Evolutionary conservation across 176 grass and related monocot genomes (phyloP).

Genomic region (Tillandsia fasciculata): DNA sequence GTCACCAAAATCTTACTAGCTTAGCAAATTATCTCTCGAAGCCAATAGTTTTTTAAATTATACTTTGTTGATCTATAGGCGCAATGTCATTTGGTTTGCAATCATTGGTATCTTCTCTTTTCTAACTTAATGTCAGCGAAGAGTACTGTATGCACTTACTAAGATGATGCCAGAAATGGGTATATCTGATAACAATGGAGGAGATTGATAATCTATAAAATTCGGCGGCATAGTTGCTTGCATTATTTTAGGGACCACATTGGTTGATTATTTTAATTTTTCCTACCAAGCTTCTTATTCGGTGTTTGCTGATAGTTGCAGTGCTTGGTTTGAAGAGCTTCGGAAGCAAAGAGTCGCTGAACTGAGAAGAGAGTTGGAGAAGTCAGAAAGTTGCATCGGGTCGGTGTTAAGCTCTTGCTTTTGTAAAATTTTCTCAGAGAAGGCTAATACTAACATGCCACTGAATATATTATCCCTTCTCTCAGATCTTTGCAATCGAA

Average conservation of each 20-base stretch:
- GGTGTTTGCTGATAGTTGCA: slow-evolving; percentile 27
- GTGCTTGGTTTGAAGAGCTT: slow-evolving; percentile 85
- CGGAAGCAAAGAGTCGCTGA: slow-evolving; percentile 74
- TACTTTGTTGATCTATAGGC: too few species aligned
- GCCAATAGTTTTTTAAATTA: too few species aligned
- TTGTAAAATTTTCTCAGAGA: slow-evolving; percentile 29
- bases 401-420: slow-evolving; percentile 25
- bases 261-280: not conserved
- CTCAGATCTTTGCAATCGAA: slow-evolving; percentile 71
- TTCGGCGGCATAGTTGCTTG: not conserved
- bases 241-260: too few species aligned
- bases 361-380: slow-evolving; percentile 62
- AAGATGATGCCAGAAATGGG: too few species aligned
- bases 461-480: not conserved
- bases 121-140: too few species aligned
- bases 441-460: too few species aligned
- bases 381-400: slow-evolving; percentile 75
- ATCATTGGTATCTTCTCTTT: too few species aligned
- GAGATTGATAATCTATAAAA: not conserved
- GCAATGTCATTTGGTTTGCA: too few species aligned
- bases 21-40: too few species aligned
- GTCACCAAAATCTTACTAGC: too few species aligned
- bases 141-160: too few species aligned
- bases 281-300: not conserved
- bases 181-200: too few species aligned